Base-by-base conservation (phyloP, 306 rosid genomes). In the Mimosa bimucronata region DNA sequence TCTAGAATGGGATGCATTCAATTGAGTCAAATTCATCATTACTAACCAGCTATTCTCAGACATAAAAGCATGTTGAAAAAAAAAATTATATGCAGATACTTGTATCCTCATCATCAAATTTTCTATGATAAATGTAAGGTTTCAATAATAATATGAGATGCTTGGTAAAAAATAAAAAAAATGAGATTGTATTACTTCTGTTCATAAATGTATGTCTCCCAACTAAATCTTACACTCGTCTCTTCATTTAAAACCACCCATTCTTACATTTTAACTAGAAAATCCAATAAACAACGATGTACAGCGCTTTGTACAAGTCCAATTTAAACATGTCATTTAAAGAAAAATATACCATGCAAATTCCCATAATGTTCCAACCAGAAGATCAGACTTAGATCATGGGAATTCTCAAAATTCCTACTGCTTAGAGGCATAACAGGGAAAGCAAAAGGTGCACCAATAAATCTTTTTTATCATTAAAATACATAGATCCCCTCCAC, bases 1-100 rank as follows among this genome's bases (percentile, higher is more conserved):
- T 69, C 68, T 53, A 30, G 57, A 74, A 81, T 78, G 34, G 76
- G 62, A 85, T 62, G 61, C 44, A 79, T n/a, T 34, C 26, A 53
- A 1, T 53, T 53, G 60, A 53, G 18, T 53, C 7, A 44, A 10
- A 79, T 62, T 66, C 31, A 41, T 69, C 74, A 19, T 67, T 67
- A n/a, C 18, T 40, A 29, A 15, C 67, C 13, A 18, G 14, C 11
- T 66, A 7, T 18, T 25, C 3, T 66, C 71, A 65, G 42, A 65
- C 38, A 8, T 7, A 31, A 31, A 31, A 8, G 68, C 21, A 66
- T 7, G 52, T 25, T 29, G 2, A 1, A 11, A 23, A 25, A n/a
- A 55, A 25, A 58, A 55, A 3, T 25, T 10, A 58, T 25, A 58
- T 25, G 65, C 7, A 58, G 65, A 21, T 58, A 25, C 65, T 58